Evolutionary conservation across 2,329 filamentous ascomycete genomes (phyloP).

Genomic region (Fusarium clavum): DNA sequence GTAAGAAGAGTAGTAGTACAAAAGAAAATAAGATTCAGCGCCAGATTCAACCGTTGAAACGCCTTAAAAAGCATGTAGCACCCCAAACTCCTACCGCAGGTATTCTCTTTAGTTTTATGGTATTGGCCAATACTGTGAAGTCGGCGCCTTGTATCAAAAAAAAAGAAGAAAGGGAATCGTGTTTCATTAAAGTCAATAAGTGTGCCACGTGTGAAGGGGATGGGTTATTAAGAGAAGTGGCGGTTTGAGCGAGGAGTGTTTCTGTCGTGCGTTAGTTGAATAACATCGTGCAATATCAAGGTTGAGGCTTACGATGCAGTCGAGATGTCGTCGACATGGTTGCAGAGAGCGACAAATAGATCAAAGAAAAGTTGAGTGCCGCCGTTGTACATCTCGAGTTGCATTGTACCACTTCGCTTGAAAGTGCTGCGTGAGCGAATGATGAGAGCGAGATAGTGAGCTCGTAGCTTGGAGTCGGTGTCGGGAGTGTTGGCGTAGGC

Average conservation of each 20-base stretch:
- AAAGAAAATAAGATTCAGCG: conserved; percentile 30
- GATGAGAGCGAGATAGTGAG: conserved; percentile 92
- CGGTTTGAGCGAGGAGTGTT: conserved; percentile 62
- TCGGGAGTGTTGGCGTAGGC: conserved; percentile 91
- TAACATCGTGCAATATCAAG: neutral
- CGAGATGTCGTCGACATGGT: conserved; percentile 82
- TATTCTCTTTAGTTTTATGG: conserved; percentile 37
- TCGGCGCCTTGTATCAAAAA: conserved; percentile 14
- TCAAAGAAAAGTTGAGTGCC: conserved; percentile 90
- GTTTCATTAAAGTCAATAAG: conserved; percentile 43
- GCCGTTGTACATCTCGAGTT: conserved; percentile 91
- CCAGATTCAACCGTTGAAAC: conserved; percentile 23
- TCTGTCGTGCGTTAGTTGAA: conserved; percentile 33
- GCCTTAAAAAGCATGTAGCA: conserved; percentile 22
- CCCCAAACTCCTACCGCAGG: conserved; percentile 34
- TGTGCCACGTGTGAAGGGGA: neutral
- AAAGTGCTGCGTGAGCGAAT: conserved; percentile 89
- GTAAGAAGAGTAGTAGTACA: conserved; percentile 53
- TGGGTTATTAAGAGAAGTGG: conserved; percentile 48
- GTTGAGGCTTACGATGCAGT: conserved; percentile 62
- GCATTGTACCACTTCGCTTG: conserved; percentile 95
- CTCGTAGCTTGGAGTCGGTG: conserved; percentile 88
- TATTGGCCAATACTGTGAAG: conserved; percentile 30
- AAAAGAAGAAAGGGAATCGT: conserved; percentile 15
- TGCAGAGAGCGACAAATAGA: conserved; percentile 91